Conservation (phyloP, 768 basidiomycete species). For the Mycena crocata region DNA sequence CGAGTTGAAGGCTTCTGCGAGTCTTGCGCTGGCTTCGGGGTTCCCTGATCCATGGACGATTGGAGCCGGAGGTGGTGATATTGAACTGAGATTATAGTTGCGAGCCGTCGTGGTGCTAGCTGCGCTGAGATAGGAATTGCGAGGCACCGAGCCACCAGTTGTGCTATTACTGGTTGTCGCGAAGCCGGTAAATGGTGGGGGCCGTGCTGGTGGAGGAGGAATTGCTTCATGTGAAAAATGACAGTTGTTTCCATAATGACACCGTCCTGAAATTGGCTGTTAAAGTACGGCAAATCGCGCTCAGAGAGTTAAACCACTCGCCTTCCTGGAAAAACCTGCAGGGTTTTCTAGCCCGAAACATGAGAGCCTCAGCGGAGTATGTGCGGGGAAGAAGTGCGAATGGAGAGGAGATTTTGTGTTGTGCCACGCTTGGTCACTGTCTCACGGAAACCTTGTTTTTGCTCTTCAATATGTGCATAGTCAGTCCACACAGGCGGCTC, state of each 20-base stretch:
- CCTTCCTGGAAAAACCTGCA: slow-evolving; percentile 21
- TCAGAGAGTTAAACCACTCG: neutral
- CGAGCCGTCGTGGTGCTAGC: neutral
- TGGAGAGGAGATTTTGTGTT: neutral
- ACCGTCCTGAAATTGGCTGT: slow-evolving; percentile 2
- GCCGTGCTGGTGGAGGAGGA: neutral
- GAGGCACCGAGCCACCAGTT: no score
- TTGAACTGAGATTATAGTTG: neutral
- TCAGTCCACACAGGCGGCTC: no score
- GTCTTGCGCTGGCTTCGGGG: neutral
- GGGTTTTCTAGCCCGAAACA: slow-evolving; percentile 1
- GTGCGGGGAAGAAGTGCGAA: neutral
- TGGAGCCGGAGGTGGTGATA: neutral
- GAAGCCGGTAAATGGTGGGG: no score
- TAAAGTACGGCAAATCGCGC: neutral
- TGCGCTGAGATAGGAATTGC: no score
- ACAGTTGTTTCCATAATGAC: slow-evolving; percentile 16
- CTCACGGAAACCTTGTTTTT: no score
- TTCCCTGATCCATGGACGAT: neutral
- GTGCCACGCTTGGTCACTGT: neutral
- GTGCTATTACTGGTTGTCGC: neutral
- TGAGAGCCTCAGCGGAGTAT: neutral
- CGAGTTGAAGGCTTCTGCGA: slow-evolving; percentile 18
- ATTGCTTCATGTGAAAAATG: slow-evolving; percentile 5
- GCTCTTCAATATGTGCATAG: no score